Conservation (phyloP, 352 stramenopile species). For the Globisporangium paddicum region DNA sequence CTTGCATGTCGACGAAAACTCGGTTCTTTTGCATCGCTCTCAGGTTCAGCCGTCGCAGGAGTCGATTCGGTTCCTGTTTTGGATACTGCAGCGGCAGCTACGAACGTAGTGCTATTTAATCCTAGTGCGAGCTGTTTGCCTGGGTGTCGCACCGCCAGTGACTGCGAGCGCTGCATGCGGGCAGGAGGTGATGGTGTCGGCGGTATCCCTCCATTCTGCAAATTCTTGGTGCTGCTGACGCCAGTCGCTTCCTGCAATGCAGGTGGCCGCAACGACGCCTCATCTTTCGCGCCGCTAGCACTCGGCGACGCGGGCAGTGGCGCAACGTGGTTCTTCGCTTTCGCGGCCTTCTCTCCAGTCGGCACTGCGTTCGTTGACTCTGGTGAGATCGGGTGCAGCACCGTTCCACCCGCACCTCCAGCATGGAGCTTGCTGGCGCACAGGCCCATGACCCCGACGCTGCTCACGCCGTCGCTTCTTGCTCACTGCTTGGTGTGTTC, state of each 20-base stretch:
- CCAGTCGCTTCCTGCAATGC: background rate
- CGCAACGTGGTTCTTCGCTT: constrained; percentile 13
- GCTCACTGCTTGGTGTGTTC: background rate
- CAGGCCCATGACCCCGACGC: constrained; percentile 1
- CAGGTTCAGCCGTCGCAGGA: background rate
- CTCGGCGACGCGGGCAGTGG: background rate
- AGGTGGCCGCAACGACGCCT: background rate
- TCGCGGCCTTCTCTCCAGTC: background rate
- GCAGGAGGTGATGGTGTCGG: background rate
- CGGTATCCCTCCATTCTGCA: background rate
- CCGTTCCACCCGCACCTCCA: background rate
- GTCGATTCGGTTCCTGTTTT: background rate
- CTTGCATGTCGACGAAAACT: constrained; percentile 8
- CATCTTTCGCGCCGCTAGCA: background rate
- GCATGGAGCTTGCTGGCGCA: constrained; percentile 13
- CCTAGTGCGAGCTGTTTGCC: background rate
- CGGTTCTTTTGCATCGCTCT: background rate
- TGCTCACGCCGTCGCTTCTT: background rate
- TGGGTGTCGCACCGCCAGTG: background rate
- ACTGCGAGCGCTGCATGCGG: constrained; percentile 7
- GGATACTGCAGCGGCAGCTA: background rate
- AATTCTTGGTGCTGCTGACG: background rate
- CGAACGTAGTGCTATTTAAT: background rate
- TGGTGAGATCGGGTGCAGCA: background rate
- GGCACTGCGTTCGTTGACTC: background rate